Base-by-base conservation (phyloP, 106 monocot genomes). In the Allium fistulosum region DNA sequence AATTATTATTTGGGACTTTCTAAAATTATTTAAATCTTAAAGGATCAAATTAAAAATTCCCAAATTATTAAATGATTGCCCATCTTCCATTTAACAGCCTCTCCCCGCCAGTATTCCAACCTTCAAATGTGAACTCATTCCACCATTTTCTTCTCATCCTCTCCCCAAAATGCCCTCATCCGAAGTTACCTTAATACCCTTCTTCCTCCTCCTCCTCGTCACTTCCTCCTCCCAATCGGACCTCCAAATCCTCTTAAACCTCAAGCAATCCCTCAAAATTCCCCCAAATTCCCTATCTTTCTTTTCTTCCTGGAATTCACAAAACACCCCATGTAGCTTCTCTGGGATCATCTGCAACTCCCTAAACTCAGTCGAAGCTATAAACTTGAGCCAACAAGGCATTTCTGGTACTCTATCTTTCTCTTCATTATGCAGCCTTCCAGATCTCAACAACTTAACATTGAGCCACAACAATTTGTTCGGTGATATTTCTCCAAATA, bases 271-370 rank as follows among this genome's bases (percentile, higher is more conserved):
- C 9, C 78, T 88, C 26, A 63, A 53, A 17, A 69, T 75, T 68
- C 22, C 74, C 48, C 53, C 27, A 3, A 45, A 72, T 1, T 17
- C 45, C 7, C 4, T 3, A 7, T 58, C 26, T 49, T 87, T 83
- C 76, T 22, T 22, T 22, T 10, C 56, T 14, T 75, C 77, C 4
- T 88, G 88, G 88, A 12, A 46, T 11, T 50, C 81, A 0, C 47
- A 45, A 4, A 77, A 51, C 15, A 56, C 81, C 22, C 74, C 81
- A 1, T 85, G 88, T 75, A 69, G 63, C 49, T 85, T 82, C 79
- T 13, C 74, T 62, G 88, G 88, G 4, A 57, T 88, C 65, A 11
- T 61, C 37, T 88, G 88, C 71, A 46, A 67, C 56, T 18, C 74
- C 17, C 18, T 1, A 11, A 37, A 53, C 57, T 75, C 77, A 52